Conservation (phyloP, 768 basidiomycete genomes). For the Mycena kentingensis region DNA sequence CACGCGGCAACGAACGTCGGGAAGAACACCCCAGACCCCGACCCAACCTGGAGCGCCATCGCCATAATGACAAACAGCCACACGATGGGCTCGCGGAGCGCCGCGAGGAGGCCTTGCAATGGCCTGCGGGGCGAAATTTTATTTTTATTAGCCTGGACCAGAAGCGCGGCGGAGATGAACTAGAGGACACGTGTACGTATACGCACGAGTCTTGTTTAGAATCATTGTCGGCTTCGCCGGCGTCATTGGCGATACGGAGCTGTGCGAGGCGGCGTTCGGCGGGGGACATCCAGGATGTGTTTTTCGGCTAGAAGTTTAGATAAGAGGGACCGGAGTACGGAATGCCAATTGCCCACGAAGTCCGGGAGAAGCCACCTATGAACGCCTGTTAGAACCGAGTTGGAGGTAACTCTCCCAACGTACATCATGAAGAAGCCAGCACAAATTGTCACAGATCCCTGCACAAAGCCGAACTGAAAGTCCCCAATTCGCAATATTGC, state of each 20-base stretch:
- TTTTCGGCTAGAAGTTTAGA: slow-evolving; percentile 35
- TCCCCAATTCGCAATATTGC: background rate
- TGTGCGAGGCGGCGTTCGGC: slow-evolving; percentile 44
- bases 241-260: slow-evolving; percentile 47
- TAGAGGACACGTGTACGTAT: no score
- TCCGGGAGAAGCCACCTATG: slow-evolving; percentile 10
- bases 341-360: background rate
- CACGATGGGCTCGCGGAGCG: slow-evolving; percentile 42
- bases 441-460: slow-evolving; percentile 67
- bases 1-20: slow-evolving; percentile 42
- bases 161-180: no score
- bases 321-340: no score
- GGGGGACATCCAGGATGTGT: slow-evolving; percentile 45
- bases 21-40: slow-evolving; percentile 47
- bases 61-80: slow-evolving; percentile 40
- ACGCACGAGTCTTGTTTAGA: slow-evolving; percentile 41
- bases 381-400: background rate
- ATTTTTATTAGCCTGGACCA: background rate
- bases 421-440: slow-evolving; percentile 59
- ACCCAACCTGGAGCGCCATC: slow-evolving; percentile 37
- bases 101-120: slow-evolving; percentile 38
- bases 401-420: slow-evolving; percentile 15
- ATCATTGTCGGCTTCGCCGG: slow-evolving; percentile 47
- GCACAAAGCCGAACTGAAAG: background rate
- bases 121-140: background rate